Conservation (phyloP, 805 yeast species). For the Cyberlindnera americana region DNA sequence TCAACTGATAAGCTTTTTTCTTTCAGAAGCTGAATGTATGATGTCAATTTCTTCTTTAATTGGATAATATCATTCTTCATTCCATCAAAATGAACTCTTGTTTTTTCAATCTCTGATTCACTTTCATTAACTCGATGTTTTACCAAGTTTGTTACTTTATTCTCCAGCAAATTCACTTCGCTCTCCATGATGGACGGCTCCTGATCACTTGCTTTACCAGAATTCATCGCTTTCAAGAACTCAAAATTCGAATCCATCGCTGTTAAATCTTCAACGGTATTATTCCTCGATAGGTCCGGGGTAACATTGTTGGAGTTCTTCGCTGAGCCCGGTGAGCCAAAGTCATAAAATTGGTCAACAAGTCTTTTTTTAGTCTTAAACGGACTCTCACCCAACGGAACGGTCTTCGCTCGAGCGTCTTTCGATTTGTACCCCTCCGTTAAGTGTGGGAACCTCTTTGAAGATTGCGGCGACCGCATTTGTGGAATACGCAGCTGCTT, state of each 20-base stretch:
- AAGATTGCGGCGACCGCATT: constrained; percentile 6
- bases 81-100: constrained; percentile 5
- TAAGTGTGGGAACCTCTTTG: constrained; percentile 1
- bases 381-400: constrained; percentile 3
- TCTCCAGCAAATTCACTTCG: constrained; percentile 2
- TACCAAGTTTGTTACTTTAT: constrained; percentile 1
- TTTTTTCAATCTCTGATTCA: constrained; percentile 3
- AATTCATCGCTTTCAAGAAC: constrained; percentile 3
- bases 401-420: not conserved
- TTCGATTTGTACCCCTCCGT: constrained; percentile 9
- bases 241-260: constrained; percentile 1
- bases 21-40: constrained; percentile 2
- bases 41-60: constrained; percentile 4
- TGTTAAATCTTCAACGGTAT: constrained; percentile 7
- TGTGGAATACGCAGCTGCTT: constrained; percentile 17
- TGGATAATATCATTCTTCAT: constrained; percentile 8
- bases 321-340: constrained; percentile 3
- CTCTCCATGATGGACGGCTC: not conserved
- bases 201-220: not conserved
- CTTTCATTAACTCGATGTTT: constrained; percentile 11
- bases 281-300: constrained; percentile 9
- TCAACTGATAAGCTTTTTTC: constrained; percentile 4
- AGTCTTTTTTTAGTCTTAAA: constrained; percentile 13
- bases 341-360: constrained; percentile 22
- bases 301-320: constrained; percentile 5